A percentile compares a stretch with the other conserved stretches of the same genome.
These are phyloP conservation scores for Leccinum griseonigrum DNA, from an alignment of 1,284 basidiomycete genomes.

Conservation along the genomic window DNA sequence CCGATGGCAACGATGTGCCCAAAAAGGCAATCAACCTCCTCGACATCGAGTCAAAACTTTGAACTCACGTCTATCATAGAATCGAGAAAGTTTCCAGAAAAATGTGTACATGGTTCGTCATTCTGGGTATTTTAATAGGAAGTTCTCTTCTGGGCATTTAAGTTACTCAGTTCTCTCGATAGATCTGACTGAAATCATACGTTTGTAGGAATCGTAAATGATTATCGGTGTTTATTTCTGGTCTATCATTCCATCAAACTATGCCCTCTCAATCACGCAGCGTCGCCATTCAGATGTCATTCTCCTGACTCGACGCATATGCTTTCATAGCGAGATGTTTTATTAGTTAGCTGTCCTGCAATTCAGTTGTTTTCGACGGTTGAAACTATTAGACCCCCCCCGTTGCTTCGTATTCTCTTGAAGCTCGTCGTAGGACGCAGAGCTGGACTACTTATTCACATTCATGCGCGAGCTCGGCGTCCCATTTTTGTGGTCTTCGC, in stretches of 20 bases:
- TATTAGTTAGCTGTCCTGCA: constrained; percentile 93
- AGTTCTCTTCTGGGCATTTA: neutral
- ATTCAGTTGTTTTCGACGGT: constrained; percentile 78
- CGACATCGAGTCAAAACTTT: constrained; percentile 77
- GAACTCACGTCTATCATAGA: constrained; percentile 75
- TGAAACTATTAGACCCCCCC: constrained; percentile 80
- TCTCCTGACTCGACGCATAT: neutral
- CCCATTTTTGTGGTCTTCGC: constrained; percentile 17
- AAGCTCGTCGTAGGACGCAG: constrained; percentile 75
- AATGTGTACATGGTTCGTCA: constrained; percentile 68
- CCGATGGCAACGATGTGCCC: constrained; percentile 22
- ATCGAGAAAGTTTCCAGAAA: constrained; percentile 58
- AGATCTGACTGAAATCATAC: constrained; percentile 84
- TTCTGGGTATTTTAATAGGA: neutral
- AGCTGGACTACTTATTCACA: constrained; percentile 78
- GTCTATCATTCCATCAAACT: constrained; percentile 89
- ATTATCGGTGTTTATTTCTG: constrained; percentile 72
- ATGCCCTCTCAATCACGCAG: constrained; percentile 85
- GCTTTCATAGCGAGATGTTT: constrained; percentile 74
- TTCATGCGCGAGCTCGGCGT: constrained; percentile 81
- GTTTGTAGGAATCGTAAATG: constrained; percentile 92
- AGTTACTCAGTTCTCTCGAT: constrained; percentile 1
- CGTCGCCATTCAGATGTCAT: constrained; percentile 44
- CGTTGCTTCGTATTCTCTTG: constrained; percentile 69
- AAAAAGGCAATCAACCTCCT: constrained; percentile 35